phyloP scores from a whole-genome alignment of 169 alveolate species.

The Eimeria maxima region DNA sequence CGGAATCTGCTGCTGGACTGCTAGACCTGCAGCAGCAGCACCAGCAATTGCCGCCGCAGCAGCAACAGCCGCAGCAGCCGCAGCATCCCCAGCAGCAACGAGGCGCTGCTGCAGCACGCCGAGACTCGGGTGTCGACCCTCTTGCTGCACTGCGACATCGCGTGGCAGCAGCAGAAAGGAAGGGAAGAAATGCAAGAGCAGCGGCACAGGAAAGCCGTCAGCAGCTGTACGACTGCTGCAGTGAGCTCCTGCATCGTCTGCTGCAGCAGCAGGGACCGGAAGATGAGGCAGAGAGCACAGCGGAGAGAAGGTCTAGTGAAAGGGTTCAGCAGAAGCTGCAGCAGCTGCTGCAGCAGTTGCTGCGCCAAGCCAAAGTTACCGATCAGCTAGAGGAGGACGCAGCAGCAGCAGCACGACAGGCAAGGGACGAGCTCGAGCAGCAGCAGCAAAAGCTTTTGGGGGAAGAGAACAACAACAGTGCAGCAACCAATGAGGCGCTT shows the following conservation, averaged over 20 bases:
- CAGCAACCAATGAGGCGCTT: slow-evolving; percentile 25
- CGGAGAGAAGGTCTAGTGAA: slow-evolving; percentile 62
- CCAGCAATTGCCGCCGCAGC: slow-evolving; percentile 24
- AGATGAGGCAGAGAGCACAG: slow-evolving; percentile 27
- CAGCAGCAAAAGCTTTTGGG: slow-evolving; percentile 59
- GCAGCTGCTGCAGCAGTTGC: slow-evolving; percentile 74
- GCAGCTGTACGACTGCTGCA: slow-evolving; percentile 73
- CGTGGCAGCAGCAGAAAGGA: slow-evolving; percentile 55
- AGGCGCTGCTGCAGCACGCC: slow-evolving; percentile 40
- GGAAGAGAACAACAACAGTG: slow-evolving; percentile 30
- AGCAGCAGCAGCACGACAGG: slow-evolving; percentile 62
- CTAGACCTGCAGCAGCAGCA: slow-evolving; percentile 66
- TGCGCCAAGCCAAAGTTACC: slow-evolving; percentile 61
- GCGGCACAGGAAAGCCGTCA: slow-evolving; percentile 51
- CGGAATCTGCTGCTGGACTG: slow-evolving; percentile 43
- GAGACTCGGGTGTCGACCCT: slow-evolving; percentile 66
- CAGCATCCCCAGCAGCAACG: slow-evolving; percentile 30
- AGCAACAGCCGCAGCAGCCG: slow-evolving; percentile 29
- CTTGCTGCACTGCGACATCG: slow-evolving; percentile 63
- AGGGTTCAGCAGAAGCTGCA: slow-evolving; percentile 70
- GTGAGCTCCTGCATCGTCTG: slow-evolving; percentile 71
- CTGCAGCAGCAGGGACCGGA: slow-evolving; percentile 69
- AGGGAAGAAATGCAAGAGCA: slow-evolving; percentile 45
- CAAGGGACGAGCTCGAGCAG: slow-evolving; percentile 62
- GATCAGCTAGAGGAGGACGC: slow-evolving; percentile 57